Percentiles rank a stretch among this genome's conserved stretches.
Evolutionary conservation across 2,329 filamentous ascomycete genomes (phyloP).

Genomic region (Allantophomopsis lycopodina): DNA sequence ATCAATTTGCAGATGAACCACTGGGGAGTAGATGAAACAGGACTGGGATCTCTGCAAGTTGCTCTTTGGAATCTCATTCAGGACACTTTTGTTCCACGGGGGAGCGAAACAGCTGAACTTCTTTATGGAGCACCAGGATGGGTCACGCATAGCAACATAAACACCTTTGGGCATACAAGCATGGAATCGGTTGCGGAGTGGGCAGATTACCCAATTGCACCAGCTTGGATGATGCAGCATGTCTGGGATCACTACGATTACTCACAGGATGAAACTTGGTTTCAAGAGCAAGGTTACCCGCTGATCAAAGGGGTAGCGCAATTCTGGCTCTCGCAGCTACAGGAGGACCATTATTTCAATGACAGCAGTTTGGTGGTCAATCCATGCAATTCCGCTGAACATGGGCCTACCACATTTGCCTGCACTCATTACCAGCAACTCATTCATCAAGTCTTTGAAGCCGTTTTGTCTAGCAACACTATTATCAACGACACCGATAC

Average conservation of each 20-base stretch:
- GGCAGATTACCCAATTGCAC: constrained; percentile 27
- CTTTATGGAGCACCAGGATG: constrained; percentile 41
- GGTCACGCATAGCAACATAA: constrained; percentile 41
- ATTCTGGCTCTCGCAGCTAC: constrained; percentile 42
- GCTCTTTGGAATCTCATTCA: constrained; percentile 38
- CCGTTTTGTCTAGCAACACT: constrained; percentile 17
- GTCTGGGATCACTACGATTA: constrained; percentile 44
- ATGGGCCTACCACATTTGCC: constrained; percentile 37
- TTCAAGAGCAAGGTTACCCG: constrained; percentile 32
- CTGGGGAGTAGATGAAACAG: constrained; percentile 39
- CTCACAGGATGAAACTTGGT: constrained; percentile 30
- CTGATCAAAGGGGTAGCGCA: constrained; percentile 35
- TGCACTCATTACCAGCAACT: constrained; percentile 40
- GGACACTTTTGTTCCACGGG: constrained; percentile 37
- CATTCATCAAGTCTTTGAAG: constrained; percentile 27
- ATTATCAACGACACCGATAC: constrained; percentile 12
- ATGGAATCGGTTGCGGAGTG: constrained; percentile 30
- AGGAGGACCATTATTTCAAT: constrained; percentile 31
- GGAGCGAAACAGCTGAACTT: constrained; percentile 34
- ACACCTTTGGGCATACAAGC: constrained; percentile 42
- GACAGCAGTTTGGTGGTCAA: constrained; percentile 40
- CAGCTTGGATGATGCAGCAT: constrained; percentile 47
- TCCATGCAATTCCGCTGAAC: constrained; percentile 44
- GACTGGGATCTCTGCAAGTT: constrained; percentile 27
- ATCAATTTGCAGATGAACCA: constrained; percentile 51